These are phyloP conservation scores for Parastagonospora nodorum DNA, from an alignment of 2,329 filamentous ascomycete genomes.

Conservation along the genomic window DNA sequence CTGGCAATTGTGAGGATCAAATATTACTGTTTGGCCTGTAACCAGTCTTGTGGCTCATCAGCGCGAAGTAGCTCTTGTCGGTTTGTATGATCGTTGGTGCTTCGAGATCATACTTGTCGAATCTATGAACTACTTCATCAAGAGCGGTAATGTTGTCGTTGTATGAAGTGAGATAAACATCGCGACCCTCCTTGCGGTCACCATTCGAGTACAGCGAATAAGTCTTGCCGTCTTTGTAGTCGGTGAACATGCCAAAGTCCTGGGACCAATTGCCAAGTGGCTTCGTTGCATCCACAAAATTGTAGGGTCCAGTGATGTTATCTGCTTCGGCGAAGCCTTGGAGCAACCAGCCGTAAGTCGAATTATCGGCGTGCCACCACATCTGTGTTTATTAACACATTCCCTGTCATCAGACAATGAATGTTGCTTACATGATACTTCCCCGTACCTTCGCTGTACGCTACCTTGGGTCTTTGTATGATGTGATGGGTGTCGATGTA, in stretches of 20 bases:
- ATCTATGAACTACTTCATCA: constrained; percentile 59
- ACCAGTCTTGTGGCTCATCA: constrained; percentile 68
- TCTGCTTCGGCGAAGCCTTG: constrained; percentile 62
- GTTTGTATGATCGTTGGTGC: constrained; percentile 66
- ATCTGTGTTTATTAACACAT: constrained; percentile 43
- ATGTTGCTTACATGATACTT: constrained; percentile 59
- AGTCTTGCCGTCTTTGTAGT: constrained; percentile 61
- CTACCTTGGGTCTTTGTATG: constrained; percentile 67
- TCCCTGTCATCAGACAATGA: neutral
- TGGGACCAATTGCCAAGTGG: constrained; percentile 68
- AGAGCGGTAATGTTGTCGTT: constrained; percentile 59
- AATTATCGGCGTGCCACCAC: constrained; percentile 67
- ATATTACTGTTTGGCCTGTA: constrained; percentile 61
- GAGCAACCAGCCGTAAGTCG: constrained; percentile 60
- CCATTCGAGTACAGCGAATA: constrained; percentile 67
- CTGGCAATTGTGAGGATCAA: neutral
- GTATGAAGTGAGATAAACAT: constrained; percentile 62
- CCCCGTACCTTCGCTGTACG: constrained; percentile 59
- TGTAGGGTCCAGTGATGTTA: constrained; percentile 60
- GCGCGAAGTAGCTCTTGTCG: constrained; percentile 62
- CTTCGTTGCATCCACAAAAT: constrained; percentile 58
- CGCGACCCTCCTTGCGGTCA: constrained; percentile 59
- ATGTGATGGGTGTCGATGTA: constrained; percentile 62
- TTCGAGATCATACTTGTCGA: constrained; percentile 65
- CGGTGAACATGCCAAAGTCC: constrained; percentile 65